Conservation (phyloP, 176 grass and related monocot species). For the Rhynchospora breviuscula region DNA sequence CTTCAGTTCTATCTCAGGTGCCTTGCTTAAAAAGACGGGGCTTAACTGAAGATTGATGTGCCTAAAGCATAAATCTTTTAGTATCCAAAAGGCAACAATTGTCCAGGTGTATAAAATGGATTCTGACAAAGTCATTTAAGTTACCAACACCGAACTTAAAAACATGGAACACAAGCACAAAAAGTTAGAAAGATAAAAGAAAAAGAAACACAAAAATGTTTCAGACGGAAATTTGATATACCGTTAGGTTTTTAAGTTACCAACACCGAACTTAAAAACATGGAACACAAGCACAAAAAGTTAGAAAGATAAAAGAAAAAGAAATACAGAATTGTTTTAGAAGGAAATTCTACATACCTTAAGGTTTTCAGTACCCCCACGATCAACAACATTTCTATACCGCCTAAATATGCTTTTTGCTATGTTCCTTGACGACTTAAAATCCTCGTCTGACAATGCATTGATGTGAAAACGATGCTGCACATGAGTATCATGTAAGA, state of each 20-base stretch:
- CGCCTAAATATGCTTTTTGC: conserved; percentile 77
- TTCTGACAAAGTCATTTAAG: not conserved
- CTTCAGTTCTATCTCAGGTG: not conserved
- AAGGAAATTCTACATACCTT: conserved; percentile 37
- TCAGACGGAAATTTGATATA: conserved; percentile 22
- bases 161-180: not conserved
- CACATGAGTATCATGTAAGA: conserved; percentile 6
- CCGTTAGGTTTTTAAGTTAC: conserved; percentile 15
- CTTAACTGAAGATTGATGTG: not conserved
- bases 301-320: not conserved
- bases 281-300: not conserved
- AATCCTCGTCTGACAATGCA: conserved; percentile 73
- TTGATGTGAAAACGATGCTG: conserved; percentile 75
- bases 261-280: not conserved
- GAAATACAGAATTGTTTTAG: conserved; percentile 17
- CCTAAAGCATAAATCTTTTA: not conserved
- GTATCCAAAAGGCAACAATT: not conserved
- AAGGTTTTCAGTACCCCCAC: conserved; percentile 79
- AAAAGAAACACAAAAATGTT: conserved; percentile 13
- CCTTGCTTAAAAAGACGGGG: not conserved
- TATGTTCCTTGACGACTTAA: conserved; percentile 74
- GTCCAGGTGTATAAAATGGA: not conserved
- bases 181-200: not conserved
- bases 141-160: not conserved
- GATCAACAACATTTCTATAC: conserved; percentile 75